A percentile compares a stretch with the other conserved stretches of the same genome.
Conservation (phyloP, 2,329 filamentous ascomycete species). For the Teratosphaeria gauchensis region DNA sequence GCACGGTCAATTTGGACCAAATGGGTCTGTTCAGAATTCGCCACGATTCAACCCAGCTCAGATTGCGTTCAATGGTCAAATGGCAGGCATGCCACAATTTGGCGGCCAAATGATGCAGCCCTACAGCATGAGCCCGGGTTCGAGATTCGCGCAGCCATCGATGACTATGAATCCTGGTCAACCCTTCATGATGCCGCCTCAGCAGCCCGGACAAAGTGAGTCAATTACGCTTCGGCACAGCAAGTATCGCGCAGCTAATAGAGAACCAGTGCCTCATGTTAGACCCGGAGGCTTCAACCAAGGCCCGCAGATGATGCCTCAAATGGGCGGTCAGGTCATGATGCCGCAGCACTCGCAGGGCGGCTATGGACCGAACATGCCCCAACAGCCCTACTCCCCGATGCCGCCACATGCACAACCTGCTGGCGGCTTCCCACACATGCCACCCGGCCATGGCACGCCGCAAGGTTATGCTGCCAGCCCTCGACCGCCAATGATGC, state of each 20-base stretch:
- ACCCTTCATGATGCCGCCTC: constrained; percentile 15
- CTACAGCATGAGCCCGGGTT: constrained; percentile 59
- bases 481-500: constrained; percentile 84
- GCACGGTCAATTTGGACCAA: constrained; percentile 62
- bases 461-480: constrained; percentile 70
- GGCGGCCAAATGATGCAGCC: constrained; percentile 60
- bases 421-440: constrained; percentile 35
- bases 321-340: constrained; percentile 8
- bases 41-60: constrained; percentile 59
- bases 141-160: constrained; percentile 36
- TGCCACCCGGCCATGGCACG: constrained; percentile 13
- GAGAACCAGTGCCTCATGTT: not conserved
- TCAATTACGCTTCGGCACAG: not conserved
- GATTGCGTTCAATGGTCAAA: constrained; percentile 43
- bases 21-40: constrained; percentile 70
- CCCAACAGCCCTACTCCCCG: constrained; percentile 60
- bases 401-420: constrained; percentile 56
- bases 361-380: constrained; percentile 54
- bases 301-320: constrained; percentile 5
- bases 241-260: not conserved
- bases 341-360: constrained; percentile 10
- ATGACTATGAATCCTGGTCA: constrained; percentile 8
- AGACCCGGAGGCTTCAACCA: not conserved
- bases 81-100: constrained; percentile 38
- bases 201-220: constrained; percentile 1